phyloP scores from a whole-genome alignment of 1,284 basidiomycete genomes.

The Trichosporon ovoides region DNA sequence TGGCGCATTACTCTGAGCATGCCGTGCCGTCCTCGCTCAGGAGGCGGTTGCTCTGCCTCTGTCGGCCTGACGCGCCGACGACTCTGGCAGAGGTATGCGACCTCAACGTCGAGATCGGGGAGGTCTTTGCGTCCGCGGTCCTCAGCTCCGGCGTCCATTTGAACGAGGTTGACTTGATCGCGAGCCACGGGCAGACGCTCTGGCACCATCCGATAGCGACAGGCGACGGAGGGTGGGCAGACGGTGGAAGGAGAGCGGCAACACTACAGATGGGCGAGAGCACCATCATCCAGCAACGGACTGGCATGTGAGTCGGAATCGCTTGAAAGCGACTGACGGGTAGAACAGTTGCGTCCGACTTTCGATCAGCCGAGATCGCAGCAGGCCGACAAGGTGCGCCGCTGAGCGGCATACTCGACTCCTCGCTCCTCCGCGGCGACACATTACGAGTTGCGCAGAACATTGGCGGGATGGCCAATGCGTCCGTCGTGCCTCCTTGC shows the following conservation, averaged over 20 bases:
- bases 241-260: neutral
- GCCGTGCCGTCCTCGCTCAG: neutral
- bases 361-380: conserved; percentile 27
- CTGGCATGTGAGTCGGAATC: conserved; percentile 13
- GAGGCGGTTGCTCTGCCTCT: neutral
- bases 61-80: neutral
- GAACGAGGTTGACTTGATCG: conserved; percentile 13
- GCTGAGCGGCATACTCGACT: conserved; percentile 25
- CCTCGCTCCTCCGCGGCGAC: conserved; percentile 20
- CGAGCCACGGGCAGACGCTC: conserved; percentile 20
- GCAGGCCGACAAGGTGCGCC: conserved; percentile 25
- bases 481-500: conserved; percentile 21
- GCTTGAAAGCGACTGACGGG: neutral
- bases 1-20: conserved; percentile 11
- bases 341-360: conserved; percentile 22
- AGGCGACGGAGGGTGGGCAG: neutral
- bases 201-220: conserved; percentile 10
- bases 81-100: conserved; percentile 17
- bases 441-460: conserved; percentile 24
- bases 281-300: conserved; percentile 9
- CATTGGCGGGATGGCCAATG: conserved; percentile 31
- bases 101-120: conserved; percentile 16
- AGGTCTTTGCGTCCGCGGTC: conserved; percentile 11
- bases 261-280: conserved; percentile 16
- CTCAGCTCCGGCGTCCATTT: conserved; percentile 5